Base-by-base conservation (phyloP, 768 basidiomycete species). In the Tulasnella sp. region DNA sequence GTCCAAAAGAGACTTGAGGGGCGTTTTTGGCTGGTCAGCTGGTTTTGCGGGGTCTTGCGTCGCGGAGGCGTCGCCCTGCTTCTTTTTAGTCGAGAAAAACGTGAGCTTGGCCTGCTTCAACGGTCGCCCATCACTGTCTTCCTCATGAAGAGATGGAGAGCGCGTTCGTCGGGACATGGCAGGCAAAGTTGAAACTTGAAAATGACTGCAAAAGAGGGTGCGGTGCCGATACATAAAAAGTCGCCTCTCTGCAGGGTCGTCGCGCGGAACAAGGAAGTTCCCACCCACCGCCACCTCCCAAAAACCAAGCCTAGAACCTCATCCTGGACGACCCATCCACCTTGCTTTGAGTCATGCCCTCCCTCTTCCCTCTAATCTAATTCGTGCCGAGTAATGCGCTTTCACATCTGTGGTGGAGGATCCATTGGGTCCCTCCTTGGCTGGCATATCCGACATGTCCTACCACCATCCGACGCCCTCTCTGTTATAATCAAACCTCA, bases 401-500 rank as follows among this genome's bases (percentile, higher is more conserved):
- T 93, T 84, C 92, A 94, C 87, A 84, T 94, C 82, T 89, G 94
- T 82, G 96, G 96, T 83, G 86, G 96, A 60, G 96, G 96, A 75
- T 89, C 95, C 69, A 90, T 97, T 82, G 97, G 97, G 78, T 91
- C 91, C 41, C 91, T 98, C 80, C 82, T 98, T 82, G 90, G 96
- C 22, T 91, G 93, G 85, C 90, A 97, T 85, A 90, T 98, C 58
- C 92, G 94, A 58, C 88, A 88, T 75, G 85, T 88, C 77, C 87
- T 94, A 76, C 88, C 91, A 28, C 81, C 85, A 41, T 83, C 86
- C 22, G 88, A 91, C 83, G 84, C 89, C 64, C 88, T 97, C 83
- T 90, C 90, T 37, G 90, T 96, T 84, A 90, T 98, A 80, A 90
- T 94, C 86, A 92, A 89, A 83, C 88, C 86, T 1, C 82, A 85